Base-by-base conservation (phyloP, 192 early-diverging fungal genomes). In the Rhizophagus clarus region DNA sequence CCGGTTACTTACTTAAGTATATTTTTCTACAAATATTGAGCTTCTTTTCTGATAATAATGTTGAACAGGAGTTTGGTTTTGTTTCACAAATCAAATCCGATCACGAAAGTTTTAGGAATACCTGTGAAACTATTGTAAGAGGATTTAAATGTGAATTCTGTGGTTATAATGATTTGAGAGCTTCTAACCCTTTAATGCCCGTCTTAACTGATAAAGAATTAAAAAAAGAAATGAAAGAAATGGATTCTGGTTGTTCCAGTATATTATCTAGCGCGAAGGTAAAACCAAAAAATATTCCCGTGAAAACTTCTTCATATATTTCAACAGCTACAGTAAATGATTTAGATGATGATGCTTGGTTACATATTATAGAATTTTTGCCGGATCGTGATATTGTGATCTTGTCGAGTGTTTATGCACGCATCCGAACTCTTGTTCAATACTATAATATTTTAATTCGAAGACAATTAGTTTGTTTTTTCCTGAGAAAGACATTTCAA, bases 1-100 rank as follows among this genome's bases (percentile, higher is more conserved):
- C 72, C 14, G 72, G 72, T 45, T 73, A 73, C 31, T 51, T 73
- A 29, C 32, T 73, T 28, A 73, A 73, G 56, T 73, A 73, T 73
- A 51, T 73, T 28, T 73, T 73, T 49, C 31, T 73, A 51, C 72
- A 73, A 51, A 51, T 73, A 31, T 51, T 73, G 4, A 73, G 72
- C 51, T 73, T 73, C 17, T 73, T 73, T 29, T 73, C 72, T 14
- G 47, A 73, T 28, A 12, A 73, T 22, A 17, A 26, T 14, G 22
- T 73, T 56, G 72, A 73, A 73, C 72, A 73, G 24, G 4, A 34
- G 2, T 3, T 2, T 28, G 72, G 72, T 0, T n/a, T 5, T 56
- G 17, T 56, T 22, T 1, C 2, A 22, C 15, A 22, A 56, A 7
- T 22, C 11, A 56, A 56, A 22, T 17, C 3, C 20, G 4, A 22